Conservation (phyloP, 345 rosid genomes). For the Turnera subulata region DNA sequence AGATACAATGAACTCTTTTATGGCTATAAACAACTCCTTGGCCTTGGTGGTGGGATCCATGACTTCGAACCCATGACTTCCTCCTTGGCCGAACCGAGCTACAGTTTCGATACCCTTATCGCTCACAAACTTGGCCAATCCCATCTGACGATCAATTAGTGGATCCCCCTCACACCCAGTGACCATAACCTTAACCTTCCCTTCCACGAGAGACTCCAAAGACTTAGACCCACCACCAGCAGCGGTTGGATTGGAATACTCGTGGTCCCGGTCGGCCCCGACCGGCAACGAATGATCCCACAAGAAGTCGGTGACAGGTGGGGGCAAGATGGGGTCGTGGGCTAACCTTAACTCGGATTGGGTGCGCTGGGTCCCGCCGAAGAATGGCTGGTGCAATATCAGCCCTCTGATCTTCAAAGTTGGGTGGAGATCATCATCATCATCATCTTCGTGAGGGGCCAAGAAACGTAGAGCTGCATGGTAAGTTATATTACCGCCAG, state of each 20-base stretch:
- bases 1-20: too few species aligned
- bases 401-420: slow-evolving; percentile 57
- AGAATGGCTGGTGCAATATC: slow-evolving; percentile 54
- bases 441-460: neutral
- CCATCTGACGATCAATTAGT: too few species aligned
- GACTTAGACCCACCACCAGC: too few species aligned
- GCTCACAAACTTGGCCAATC: too few species aligned
- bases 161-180: too few species aligned
- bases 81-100: too few species aligned
- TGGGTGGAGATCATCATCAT: slow-evolving; percentile 25
- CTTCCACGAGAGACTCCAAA: too few species aligned
- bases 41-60: too few species aligned
- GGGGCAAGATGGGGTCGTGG: slow-evolving; percentile 30
- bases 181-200: too few species aligned
- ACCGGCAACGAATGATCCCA: slow-evolving; percentile 55
- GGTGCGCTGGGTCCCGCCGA: slow-evolving; percentile 45
- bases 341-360: slow-evolving; percentile 41
- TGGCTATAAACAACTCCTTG: too few species aligned
- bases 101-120: too few species aligned
- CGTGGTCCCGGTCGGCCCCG: slow-evolving; percentile 52
- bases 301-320: slow-evolving; percentile 29
- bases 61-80: too few species aligned
- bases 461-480: slow-evolving; percentile 32
- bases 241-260: slow-evolving; percentile 49
- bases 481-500: slow-evolving; percentile 55